Evolutionary conservation across 306 rosid species (phyloP), one percentile per base, ranked within the genome.

Genomic region (Datisca glomerata): DNA sequence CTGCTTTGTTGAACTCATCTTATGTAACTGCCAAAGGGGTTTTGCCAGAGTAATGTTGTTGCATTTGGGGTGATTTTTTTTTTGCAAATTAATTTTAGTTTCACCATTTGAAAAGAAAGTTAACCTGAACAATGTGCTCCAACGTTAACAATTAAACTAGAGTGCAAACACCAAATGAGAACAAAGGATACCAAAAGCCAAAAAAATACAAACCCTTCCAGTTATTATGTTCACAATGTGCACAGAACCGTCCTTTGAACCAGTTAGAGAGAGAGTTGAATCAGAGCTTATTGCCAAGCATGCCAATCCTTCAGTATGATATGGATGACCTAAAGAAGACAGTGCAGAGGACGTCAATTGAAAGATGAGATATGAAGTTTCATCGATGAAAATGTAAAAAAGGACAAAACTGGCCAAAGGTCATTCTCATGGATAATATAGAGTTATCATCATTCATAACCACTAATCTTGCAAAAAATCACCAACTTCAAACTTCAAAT

Each of bases 181-280:
- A 11, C 17, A 44, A 22, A 29, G 6, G 16, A 51, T 59, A 45
- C 20, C 27, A 38, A 40, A 43, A 15, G 47, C 37, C 66, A 46
- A 29, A 36, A 42, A 53, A 48, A 12, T 12, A 57, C 60, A 51
- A 89, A 89, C 98, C 78, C 36, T 80, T 63, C 95, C 98, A 0
- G 81, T 74, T 18, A 71, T 29, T 47, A 89, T 74, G 33, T 84
- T 84, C 64, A 84, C 93, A 56, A 89, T 45, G 53, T 64, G 84
- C 28, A 70, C 69, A 54, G 89, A 84, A 40, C 91, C 82, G 70
- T 89, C 93, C 65, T 56, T 68, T 39, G 96, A 78, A 66, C 95
- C 95, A 50, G 95, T 65, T 42, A 84, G 57, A 20, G 84, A 91
- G 39, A 78, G 70, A 21, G 72, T 55, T 17, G 95, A 89, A 64